A percentile compares a stretch with the other conserved stretches of the same genome.
phyloP scores from a whole-genome alignment of 306 rosid genomes.

The Leucaena leucocephala region DNA sequence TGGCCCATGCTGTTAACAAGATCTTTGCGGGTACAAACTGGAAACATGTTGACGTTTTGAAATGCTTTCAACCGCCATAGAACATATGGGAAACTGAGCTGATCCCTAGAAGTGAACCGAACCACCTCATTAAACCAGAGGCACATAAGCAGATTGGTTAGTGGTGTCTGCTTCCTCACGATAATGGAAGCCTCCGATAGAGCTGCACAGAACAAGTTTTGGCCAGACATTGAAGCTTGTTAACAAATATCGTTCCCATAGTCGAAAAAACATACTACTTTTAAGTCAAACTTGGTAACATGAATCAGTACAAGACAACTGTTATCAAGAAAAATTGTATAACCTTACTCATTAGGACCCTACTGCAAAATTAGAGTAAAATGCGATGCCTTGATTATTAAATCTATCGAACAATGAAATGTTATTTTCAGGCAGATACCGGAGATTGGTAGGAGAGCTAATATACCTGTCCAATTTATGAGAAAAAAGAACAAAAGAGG shows the following conservation, averaged over 20 bases:
- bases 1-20: slow-evolving; percentile 98
- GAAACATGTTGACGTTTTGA: slow-evolving; percentile 69
- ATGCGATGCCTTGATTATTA: no score
- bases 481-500: background rate
- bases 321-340: background rate
- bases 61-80: slow-evolving; percentile 79
- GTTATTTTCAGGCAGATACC: background rate
- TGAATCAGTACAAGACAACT: slow-evolving; percentile 17
- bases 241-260: slow-evolving; percentile 7
- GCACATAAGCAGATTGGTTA: slow-evolving; percentile 79
- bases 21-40: slow-evolving; percentile 97
- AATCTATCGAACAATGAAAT: background rate
- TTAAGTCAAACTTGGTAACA: slow-evolving; percentile 27
- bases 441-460: background rate
- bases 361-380: background rate
- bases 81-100: slow-evolving; percentile 93
- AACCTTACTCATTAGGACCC: background rate
- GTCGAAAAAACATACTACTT: background rate
- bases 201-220: slow-evolving; percentile 60
- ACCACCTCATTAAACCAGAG: slow-evolving; percentile 95
- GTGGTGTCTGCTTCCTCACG: slow-evolving; percentile 72
- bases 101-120: slow-evolving; percentile 93
- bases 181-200: slow-evolving; percentile 90
- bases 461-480: background rate
- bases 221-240: background rate